Percentiles rank a stretch among this genome's conserved stretches.
Evolutionary conservation across 768 basidiomycete genomes (phyloP).

Genomic region (Rhodotorula kratochvilovae): DNA sequence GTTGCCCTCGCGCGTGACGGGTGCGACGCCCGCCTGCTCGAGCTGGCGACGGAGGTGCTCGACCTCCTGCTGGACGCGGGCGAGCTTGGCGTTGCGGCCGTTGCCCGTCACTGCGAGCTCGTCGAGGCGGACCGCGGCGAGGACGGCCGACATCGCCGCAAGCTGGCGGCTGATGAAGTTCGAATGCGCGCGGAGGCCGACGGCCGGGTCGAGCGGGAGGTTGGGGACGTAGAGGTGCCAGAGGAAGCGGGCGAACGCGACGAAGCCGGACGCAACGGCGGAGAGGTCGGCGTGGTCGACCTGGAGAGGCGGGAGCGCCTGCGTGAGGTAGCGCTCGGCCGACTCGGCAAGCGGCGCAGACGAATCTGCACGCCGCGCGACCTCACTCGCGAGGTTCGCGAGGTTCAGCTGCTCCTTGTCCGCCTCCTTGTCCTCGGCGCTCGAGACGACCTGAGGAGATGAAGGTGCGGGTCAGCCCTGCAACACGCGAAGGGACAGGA

Average conservation of each 20-base stretch:
- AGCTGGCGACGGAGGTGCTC: conserved; percentile 38
- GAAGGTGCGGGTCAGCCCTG: background rate
- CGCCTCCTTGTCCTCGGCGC: conserved; percentile 7
- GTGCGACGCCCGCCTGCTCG: conserved; percentile 40
- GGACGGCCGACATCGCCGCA: conserved; percentile 49
- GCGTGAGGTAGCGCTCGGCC: conserved; percentile 11
- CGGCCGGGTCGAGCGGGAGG: conserved; percentile 78
- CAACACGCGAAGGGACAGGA: background rate
- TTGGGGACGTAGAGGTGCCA: conserved; percentile 74
- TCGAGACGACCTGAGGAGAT: background rate
- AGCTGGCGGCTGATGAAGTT: conserved; percentile 34
- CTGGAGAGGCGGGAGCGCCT: conserved; percentile 38
- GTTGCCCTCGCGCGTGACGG: conserved; percentile 42
- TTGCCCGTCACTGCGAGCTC: conserved; percentile 62
- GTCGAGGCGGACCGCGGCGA: conserved; percentile 54
- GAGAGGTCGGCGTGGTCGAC: background rate
- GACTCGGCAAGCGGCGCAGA: conserved; percentile 60
- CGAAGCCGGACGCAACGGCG: conserved; percentile 23
- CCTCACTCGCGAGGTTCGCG: conserved; percentile 37
- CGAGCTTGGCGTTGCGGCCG: conserved; percentile 53
- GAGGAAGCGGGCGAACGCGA: conserved; percentile 49
- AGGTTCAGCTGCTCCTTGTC: background rate
- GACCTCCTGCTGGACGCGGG: conserved; percentile 49
- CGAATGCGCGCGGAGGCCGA: conserved; percentile 52
- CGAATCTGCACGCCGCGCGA: conserved; percentile 44